Conservation (phyloP, 2,329 filamentous ascomycete genomes). For the Microdochium trichocladiopsis region DNA sequence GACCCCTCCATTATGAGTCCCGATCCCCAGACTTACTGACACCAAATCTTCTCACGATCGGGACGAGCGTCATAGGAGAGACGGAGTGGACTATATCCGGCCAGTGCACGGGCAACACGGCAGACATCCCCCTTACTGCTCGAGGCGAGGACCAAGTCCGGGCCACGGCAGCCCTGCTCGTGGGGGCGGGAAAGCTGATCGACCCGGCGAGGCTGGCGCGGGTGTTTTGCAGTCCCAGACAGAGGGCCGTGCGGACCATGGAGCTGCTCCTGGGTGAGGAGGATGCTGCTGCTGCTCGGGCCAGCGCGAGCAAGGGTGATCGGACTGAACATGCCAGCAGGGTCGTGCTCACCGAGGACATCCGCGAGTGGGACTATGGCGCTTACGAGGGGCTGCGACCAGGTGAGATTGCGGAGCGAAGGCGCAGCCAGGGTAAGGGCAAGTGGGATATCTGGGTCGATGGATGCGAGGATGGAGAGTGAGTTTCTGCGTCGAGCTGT, state of each 20-base stretch:
- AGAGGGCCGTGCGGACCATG: conserved; percentile 36
- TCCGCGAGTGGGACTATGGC: conserved; percentile 45
- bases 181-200: conserved; percentile 38
- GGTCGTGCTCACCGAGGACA: conserved; percentile 28
- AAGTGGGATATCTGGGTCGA: conserved; percentile 30
- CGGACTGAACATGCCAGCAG: conserved; percentile 11
- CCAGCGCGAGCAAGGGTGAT: not conserved
- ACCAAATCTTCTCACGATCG: not conserved
- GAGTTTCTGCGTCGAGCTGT: not conserved
- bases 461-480: not conserved
- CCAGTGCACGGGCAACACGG: conserved; percentile 32
- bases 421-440: conserved; percentile 32
- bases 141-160: conserved; percentile 33
- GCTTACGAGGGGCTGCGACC: conserved; percentile 31
- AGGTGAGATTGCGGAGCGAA: conserved; percentile 30
- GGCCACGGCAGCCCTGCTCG: conserved; percentile 29
- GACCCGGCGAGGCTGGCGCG: conserved; percentile 35
- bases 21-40: no score
- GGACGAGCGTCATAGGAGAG: conserved; percentile 24
- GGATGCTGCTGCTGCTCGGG: not conserved
- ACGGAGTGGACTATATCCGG: conserved; percentile 39
- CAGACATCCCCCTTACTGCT: conserved; percentile 28
- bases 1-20: no score
- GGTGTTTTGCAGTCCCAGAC: conserved; percentile 38
- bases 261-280: conserved; percentile 30